Evolutionary conservation across 2,329 filamentous ascomycete species (phyloP), one percentile per base, ranked within the genome.

Genomic region (Dothideomycetes sp.): DNA sequence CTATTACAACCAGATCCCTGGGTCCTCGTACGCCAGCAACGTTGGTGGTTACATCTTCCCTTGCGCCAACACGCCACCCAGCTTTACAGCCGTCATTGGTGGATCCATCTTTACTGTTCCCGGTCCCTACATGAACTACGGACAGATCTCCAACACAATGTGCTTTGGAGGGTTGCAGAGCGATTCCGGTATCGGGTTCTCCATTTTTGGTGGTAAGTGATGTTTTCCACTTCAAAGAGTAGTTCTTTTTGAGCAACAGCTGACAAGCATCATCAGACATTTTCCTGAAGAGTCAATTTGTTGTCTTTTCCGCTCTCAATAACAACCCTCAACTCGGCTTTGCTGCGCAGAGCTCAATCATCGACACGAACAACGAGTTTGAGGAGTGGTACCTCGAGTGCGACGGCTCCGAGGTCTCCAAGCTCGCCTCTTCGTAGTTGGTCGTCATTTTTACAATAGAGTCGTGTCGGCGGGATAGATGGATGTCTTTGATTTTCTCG

Each of bases 91-190:
- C 49, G 58, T 57, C 36, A 70, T 79, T 39, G 66, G 61, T 32
- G 63, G 63, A 44, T 65, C 66, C 43, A 57, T 60, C 19, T 70
- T 70, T 47, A 63, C 63, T 16, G 59, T 77, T 14, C 69, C 73
- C 3, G 73, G 72, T 22, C 56, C 59, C 35, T 65, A 69, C 55
- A 67, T 78, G 60, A 77, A 75, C 57, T 75, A 69, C 50, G 59
- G 68, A 0, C 62, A 68, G 5, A 45, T 64, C 36, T 48, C 53
- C 8, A 44, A 52, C 7, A 50, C 50, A 24, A 59, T 52, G 41
- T 91, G 85, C 68, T 88, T 75, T 57, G 84, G 84, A 40, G 85
- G 84, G 36, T 72, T 93, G 46, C 85, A 91, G 66, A 68, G 61
- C 47, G 67, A 72, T 50, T 52, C 59, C 2, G 72, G 69, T n/a